These are phyloP conservation scores for Ambrosia artemisiifolia DNA, from an alignment of 129 eudicot genomes.

Conservation along the genomic window DNA sequence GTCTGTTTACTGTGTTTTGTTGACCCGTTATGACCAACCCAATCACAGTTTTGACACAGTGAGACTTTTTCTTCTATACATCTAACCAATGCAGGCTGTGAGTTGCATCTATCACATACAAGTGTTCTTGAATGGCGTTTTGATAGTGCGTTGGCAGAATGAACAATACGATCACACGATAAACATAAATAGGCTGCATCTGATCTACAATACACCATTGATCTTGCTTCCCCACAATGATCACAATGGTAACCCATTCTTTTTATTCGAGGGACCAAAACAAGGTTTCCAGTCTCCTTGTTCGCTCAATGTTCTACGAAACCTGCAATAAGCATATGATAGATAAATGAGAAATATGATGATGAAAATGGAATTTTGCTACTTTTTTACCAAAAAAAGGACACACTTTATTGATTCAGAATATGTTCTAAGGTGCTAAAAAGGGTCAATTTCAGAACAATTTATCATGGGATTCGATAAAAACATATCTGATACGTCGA, in stretches of 20 bases:
- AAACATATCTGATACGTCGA: conserved; percentile 12
- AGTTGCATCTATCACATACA: conserved; percentile 71
- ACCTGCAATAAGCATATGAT: conserved; percentile 12
- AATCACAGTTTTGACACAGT: conserved; percentile 81
- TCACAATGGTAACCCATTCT: conserved; percentile 66
- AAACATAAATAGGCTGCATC: conserved; percentile 89
- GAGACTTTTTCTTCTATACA: conserved; percentile 71
- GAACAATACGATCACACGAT: conserved; percentile 80
- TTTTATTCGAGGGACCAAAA: too few species aligned
- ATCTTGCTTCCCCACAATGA: conserved; percentile 77
- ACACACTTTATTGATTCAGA: conserved; percentile 26
- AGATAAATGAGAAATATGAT: conserved; percentile 1
- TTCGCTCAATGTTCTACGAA: neutral
- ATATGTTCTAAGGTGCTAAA: conserved; percentile 25
- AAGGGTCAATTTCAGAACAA: conserved; percentile 27
- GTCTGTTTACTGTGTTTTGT: conserved; percentile 50
- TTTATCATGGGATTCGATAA: neutral
- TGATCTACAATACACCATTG: conserved; percentile 80
- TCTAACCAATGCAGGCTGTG: conserved; percentile 74
- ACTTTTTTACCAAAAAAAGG: conserved; percentile 13
- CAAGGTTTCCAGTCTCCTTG: conserved; percentile 2
- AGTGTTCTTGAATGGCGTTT: conserved; percentile 86
- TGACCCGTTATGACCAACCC: conserved; percentile 52
- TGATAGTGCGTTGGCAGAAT: conserved; percentile 87
- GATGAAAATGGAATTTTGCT: conserved; percentile 3